Base-by-base conservation (phyloP, 805 yeast genomes). In the Candida insectalens region DNA sequence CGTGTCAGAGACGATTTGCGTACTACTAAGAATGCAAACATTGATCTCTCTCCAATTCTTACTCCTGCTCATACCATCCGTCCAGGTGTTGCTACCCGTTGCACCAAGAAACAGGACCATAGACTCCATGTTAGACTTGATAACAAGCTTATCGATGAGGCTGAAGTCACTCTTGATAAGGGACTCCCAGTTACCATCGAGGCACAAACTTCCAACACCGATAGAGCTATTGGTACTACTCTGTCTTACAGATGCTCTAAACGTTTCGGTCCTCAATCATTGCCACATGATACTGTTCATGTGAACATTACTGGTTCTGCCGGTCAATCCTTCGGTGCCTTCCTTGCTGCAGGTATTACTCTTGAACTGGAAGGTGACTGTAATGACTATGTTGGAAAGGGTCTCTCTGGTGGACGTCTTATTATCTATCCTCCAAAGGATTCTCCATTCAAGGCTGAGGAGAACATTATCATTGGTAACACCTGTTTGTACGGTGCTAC, bases 401-500 rank as follows among this genome's bases (percentile, higher is more conserved):
- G 97, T 47, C 68, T 89, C 38, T 83, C 95, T 41, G 98, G 98
- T 51, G 98, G 98, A 59, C 74, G 95, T 50, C 55, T 89, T 39
- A 74, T 88, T 50, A 84, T 92, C 41, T 89, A 80, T 62, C 98
- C 98, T 38, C 96, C 96, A 47, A 72, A 73, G 51, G 76, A 67
- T 45, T 76, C 95, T 17, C 66, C 64, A 19, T 88, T 88, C 70
- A 84, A 83, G 60, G 89, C 96, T 34, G 95, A 87, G 60, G 97
- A 89, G 59, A 94, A 89, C 63, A 89, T 88, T 45, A 80, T 89
- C 55, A 82, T 89, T 41, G 98, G 98, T 63, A 89, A 89, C 69
- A 89, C 96, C 28, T 92, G 96, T 60, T 75, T 89, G 64, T 89
- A 89, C 54, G 98, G 98, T 62, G 97, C 98, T 19, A 92, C 97